Conservation (phyloP, 495 filamentous ascomycete species). For the Tuber brumale region DNA sequence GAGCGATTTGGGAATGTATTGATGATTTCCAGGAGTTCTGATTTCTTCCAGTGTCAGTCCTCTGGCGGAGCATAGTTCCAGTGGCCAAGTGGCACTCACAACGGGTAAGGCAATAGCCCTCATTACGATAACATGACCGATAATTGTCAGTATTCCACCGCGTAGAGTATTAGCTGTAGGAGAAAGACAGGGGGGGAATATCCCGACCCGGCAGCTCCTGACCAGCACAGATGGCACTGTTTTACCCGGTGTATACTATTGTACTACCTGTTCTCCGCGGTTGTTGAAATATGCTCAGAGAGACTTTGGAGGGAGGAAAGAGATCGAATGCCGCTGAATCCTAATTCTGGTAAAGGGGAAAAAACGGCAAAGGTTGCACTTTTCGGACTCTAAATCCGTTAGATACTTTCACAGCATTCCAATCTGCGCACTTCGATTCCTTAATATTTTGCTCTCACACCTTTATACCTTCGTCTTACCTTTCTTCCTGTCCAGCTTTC, state of each 20-base stretch:
- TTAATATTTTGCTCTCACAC: no score
- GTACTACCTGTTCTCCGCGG: constrained; percentile 13
- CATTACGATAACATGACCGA: constrained; percentile 35
- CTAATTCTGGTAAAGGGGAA: no score
- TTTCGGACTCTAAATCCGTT: no score
- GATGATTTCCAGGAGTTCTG: constrained; percentile 57
- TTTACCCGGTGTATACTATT: constrained; percentile 21
- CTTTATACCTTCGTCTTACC: no score
- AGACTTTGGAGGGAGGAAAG: no score
- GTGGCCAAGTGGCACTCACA: constrained; percentile 15
- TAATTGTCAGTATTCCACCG: neutral
- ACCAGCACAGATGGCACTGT: no score
- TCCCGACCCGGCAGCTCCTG: constrained; percentile 29
- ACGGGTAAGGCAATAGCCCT: constrained; percentile 38
- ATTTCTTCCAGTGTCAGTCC: neutral
- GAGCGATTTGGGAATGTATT: constrained; percentile 74
- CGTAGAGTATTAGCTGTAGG: neutral
- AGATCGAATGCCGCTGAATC: no score
- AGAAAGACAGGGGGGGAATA: neutral
- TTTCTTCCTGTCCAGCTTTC: no score
- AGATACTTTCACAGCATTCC: no score
- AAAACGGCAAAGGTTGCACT: no score
- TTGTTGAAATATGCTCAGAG: no score
- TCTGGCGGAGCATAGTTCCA: neutral
- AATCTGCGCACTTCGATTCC: no score